Evolutionary conservation across 148 eudicot species (phyloP).

Genomic region (Vaccinium macrocarpon): DNA sequence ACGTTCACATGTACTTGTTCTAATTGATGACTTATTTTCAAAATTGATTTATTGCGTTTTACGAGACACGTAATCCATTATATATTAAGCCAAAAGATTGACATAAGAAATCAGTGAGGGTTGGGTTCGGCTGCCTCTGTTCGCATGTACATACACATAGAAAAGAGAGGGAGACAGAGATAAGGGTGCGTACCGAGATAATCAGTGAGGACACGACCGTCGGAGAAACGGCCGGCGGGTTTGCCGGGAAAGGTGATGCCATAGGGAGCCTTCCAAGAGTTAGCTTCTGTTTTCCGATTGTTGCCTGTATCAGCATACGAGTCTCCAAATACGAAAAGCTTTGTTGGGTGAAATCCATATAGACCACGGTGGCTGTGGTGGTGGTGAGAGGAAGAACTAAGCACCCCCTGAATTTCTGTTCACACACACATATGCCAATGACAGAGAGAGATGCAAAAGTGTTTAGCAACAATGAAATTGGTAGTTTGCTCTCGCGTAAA

Average conservation of each 20-base stretch:
- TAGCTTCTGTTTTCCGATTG: conserved; percentile 22
- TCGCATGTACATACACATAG: too few species aligned
- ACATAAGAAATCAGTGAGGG: too few species aligned
- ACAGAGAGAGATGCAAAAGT: neutral
- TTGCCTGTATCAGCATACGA: conserved; percentile 89
- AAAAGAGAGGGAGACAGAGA: too few species aligned
- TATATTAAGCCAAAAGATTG: too few species aligned
- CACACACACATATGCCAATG: neutral
- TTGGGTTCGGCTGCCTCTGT: too few species aligned
- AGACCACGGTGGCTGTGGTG: neutral
- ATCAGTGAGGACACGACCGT: conserved; percentile 82
- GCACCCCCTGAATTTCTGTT: neutral
- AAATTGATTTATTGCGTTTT: too few species aligned
- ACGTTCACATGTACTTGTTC: too few species aligned
- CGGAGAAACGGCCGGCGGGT: conserved; percentile 86
- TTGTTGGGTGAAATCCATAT: conserved; percentile 23
- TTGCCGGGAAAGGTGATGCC: conserved; percentile 80
- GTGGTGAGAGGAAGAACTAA: neutral
- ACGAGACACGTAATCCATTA: too few species aligned
- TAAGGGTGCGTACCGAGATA: conserved; percentile 48
- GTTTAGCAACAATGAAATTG: neutral
- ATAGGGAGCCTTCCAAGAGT: conserved; percentile 67
- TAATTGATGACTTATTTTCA: too few species aligned
- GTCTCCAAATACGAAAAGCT: conserved; percentile 86
- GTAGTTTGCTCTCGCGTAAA: too few species aligned